phyloP scores from a whole-genome alignment of 192 early-diverging fungal species.

The Spinellus fusiger region DNA sequence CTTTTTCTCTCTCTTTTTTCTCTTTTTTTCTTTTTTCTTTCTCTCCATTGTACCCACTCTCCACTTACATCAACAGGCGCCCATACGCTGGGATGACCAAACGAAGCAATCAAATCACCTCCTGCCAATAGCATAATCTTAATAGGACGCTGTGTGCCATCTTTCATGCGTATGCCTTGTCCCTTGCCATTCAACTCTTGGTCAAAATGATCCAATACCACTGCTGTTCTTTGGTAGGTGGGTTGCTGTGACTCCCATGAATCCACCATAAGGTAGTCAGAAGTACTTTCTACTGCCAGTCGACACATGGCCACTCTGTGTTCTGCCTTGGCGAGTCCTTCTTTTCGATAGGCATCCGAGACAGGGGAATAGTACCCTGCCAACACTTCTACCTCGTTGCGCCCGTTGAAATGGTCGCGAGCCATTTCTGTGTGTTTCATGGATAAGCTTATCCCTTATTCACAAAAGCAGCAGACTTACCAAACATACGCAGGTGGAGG shows the following conservation, averaged over 20 bases:
- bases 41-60: neutral
- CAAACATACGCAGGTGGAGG: slow-evolving; percentile 97
- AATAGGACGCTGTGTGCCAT: slow-evolving; percentile 53
- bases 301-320: slow-evolving; percentile 94
- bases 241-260: slow-evolving; percentile 83
- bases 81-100: slow-evolving; percentile 89
- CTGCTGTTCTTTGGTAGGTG: slow-evolving; percentile 77
- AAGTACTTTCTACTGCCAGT: slow-evolving; percentile 73
- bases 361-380: slow-evolving; percentile 98
- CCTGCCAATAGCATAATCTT: slow-evolving; percentile 92
- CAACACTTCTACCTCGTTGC: slow-evolving; percentile 76
- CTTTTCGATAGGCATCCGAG: slow-evolving; percentile 88
- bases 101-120: slow-evolving; percentile 94
- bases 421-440: slow-evolving; percentile 73
- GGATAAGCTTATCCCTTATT: neutral
- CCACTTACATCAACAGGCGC: slow-evolving; percentile 79
- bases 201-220: slow-evolving; percentile 95
- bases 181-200: slow-evolving; percentile 71
- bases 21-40: too few relatives aligned
- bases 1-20: too few relatives aligned
- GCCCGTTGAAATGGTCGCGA: slow-evolving; percentile 73
- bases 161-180: slow-evolving; percentile 57
- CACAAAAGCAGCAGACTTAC: slow-evolving; percentile 42
- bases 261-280: slow-evolving; percentile 96
- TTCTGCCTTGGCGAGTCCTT: slow-evolving; percentile 78